Evolutionary conservation across 2,329 filamentous ascomycete species (phyloP), one percentile per base, ranked within the genome.

Genomic region (Fusarium sp.): DNA sequence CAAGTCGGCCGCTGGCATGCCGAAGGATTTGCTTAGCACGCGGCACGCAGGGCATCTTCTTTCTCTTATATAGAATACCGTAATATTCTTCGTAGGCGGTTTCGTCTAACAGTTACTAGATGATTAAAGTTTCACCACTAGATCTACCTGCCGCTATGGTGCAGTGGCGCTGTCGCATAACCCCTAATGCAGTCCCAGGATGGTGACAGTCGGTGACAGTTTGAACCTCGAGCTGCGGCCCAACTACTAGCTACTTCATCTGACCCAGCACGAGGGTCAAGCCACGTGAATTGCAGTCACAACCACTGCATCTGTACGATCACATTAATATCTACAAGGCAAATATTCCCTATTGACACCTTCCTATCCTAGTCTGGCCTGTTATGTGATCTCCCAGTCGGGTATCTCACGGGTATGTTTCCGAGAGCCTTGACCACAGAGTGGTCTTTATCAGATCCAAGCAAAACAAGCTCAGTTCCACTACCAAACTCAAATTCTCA

Each of bases 311-410:
- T 22, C 22, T 5, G 22, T 22, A 22, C 22, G 6, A 24, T 30
- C 17, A 35, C 17, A 30, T 40, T 30, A 22, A 6, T 22, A 11
- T 30, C 3, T 20, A 30, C 28, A 28, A 41, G n/a, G 28, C 4
- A n/a, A 7, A 11, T 19, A 47, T 51, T 28, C 19, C 47, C 41
- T 4, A 6, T 35, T 19, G 39, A 41, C 35, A 45, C 41, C 35
- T 59, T 56, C 51, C 49, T 15, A 15, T 20, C 26, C 3, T 24
- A 41, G 51, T 28, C 32, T 47, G 33, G 47, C 5, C n/a, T 39
- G 17, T 22, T 53, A 10, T 13, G n/a, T 56, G 41, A 59, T 56
- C 41, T 35, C 35, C 56, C 51, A 32, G 56, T 32, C 50, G 51
- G 33, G 20, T 54, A 46, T 58, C 39, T 45, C 39, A 43, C 49